Conservation (phyloP, 202 grass and related monocot genomes). For the Sporobolus alterniflorus region DNA sequence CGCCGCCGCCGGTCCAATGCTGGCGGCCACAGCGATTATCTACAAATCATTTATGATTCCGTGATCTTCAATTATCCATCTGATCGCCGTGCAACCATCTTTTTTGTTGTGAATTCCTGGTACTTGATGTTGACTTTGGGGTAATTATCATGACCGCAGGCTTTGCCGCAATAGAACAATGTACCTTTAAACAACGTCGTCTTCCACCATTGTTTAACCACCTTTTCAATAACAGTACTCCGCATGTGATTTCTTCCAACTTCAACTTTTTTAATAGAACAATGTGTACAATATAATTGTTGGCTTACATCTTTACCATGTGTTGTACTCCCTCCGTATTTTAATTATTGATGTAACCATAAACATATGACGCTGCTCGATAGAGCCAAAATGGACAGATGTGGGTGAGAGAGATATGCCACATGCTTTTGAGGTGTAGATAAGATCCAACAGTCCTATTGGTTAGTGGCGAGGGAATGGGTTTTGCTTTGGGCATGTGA, state of each 20-base stretch:
- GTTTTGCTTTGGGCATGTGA: constrained; percentile 46
- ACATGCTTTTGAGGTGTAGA: constrained; percentile 11
- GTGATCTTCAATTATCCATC: not conserved
- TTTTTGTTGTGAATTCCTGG: not conserved
- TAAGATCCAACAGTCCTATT: constrained; percentile 13
- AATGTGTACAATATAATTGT: no score
- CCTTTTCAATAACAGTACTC: no score
- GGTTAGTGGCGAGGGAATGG: constrained; percentile 26
- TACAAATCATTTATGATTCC: not conserved
- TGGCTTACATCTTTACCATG: no score
- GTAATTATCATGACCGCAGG: not conserved
- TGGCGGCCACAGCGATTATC: no score
- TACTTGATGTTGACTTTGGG: not conserved
- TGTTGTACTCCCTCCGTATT: no score
- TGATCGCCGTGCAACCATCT: not conserved
- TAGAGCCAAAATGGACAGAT: constrained; percentile 24
- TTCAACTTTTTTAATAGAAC: no score
- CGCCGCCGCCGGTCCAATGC: no score
- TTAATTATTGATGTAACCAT: no score
- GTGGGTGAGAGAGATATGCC: not conserved
- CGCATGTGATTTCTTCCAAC: no score
- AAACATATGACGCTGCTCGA: not conserved
- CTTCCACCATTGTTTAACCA: no score
- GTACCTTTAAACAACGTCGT: no score
- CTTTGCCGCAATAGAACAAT: not conserved